Percentiles rank a stretch among this genome's conserved stretches.
Conservation (phyloP, 306 rosid genomes). For the Bauhinia variegata region DNA sequence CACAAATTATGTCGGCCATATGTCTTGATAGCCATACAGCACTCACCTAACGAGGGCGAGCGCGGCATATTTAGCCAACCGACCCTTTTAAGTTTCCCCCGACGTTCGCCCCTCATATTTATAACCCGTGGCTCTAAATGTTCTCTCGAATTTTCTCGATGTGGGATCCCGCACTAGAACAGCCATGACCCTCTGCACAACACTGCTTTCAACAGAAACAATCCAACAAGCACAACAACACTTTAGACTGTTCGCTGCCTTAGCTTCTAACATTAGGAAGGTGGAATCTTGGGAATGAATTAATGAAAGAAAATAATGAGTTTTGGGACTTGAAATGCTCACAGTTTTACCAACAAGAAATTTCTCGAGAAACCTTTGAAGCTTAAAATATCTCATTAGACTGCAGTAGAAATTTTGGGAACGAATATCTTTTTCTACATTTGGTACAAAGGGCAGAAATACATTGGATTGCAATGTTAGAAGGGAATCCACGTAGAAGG, state of each 20-base stretch:
- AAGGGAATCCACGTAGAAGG: neutral
- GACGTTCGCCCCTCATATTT: rapidly evolving
- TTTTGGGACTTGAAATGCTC: neutral
- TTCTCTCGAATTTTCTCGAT: neutral
- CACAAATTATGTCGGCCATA: slow-evolving; percentile 88
- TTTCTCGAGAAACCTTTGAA: too few relatives aligned
- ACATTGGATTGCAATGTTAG: neutral
- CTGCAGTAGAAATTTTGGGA: too few relatives aligned
- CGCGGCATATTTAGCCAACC: slow-evolving; percentile 86
- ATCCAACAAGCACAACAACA: too few relatives aligned
- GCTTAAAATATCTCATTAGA: too few relatives aligned
- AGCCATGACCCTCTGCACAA: too few relatives aligned
- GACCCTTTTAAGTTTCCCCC: neutral
- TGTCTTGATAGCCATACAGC: slow-evolving; percentile 90
- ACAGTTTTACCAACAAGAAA: neutral
- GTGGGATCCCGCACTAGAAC: slow-evolving; percentile 35
- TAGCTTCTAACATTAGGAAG: too few relatives aligned
- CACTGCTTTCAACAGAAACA: too few relatives aligned
- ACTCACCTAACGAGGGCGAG: slow-evolving; percentile 51
- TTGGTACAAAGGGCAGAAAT: too few relatives aligned
- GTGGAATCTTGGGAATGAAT: too few relatives aligned
- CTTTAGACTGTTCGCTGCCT: too few relatives aligned
- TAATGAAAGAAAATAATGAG: neutral
- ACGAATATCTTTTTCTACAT: neutral
- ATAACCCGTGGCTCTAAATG: neutral